These are phyloP conservation scores for Heritiera fomes DNA, from an alignment of 345 rosid genomes.

Conservation along the genomic window DNA sequence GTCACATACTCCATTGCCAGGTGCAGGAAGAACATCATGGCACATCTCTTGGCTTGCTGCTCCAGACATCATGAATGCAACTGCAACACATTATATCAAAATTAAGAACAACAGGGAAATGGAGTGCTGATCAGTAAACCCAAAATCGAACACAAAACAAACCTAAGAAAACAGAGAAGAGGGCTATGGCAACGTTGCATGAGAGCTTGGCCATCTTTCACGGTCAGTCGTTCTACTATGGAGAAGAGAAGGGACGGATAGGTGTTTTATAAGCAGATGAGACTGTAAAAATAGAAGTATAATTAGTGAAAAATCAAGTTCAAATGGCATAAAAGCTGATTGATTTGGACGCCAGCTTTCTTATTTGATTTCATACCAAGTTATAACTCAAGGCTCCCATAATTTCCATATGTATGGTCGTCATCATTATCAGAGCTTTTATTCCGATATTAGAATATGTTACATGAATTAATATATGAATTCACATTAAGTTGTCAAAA, in stretches of 20 bases:
- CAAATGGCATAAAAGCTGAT: not conserved
- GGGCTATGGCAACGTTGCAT: not conserved
- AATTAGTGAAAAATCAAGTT: not conserved
- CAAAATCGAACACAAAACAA: not conserved
- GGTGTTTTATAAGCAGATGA: not conserved
- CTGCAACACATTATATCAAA: not conserved
- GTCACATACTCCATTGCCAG: not conserved
- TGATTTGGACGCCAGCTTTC: not conserved
- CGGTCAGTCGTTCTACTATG: not conserved
- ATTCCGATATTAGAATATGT: no score
- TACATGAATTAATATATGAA: no score
- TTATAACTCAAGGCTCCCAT: no score
- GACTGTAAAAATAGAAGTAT: not conserved
- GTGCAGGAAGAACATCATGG: not conserved
- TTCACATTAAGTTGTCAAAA: no score
- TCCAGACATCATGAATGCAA: not conserved
- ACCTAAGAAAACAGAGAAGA: not conserved
- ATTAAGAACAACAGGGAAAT: not conserved
- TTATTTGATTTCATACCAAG: no score
- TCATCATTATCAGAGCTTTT: no score
- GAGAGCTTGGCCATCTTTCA: constrained; percentile 8
- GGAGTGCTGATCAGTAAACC: not conserved
- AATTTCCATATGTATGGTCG: no score
- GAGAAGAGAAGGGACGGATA: not conserved
- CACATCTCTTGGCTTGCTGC: not conserved